Evolutionary conservation across 164 flowering plant genomes (phyloP).

Genomic region (Chimonanthus salicifolius): DNA sequence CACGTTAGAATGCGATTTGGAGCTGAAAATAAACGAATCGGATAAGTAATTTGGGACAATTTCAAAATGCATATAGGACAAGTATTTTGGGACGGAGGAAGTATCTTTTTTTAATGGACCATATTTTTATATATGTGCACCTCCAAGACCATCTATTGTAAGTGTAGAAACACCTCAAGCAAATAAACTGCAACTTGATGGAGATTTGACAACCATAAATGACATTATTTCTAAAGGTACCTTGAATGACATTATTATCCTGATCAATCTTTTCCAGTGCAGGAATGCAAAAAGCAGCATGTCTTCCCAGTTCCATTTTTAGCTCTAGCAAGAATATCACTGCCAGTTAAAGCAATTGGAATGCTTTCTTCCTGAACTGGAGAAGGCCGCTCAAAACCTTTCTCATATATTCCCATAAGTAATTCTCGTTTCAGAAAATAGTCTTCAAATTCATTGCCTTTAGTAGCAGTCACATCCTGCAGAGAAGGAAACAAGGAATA

Average conservation of each 20-base stretch:
- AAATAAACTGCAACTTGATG: neutral
- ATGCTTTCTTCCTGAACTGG: constrained; percentile 99
- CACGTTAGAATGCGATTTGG: too few relatives aligned
- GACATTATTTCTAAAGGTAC: constrained; percentile 22
- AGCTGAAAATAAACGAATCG: too few relatives aligned
- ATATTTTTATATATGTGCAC: too few relatives aligned
- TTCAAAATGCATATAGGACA: too few relatives aligned
- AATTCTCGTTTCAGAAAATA: constrained; percentile 93
- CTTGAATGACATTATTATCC: constrained; percentile 94
- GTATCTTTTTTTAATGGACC: too few relatives aligned
- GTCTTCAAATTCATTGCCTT: constrained; percentile 99
- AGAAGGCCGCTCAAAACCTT: constrained; percentile 97
- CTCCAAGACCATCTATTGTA: too few relatives aligned
- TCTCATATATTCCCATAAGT: constrained; percentile 98
- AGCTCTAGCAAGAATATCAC: constrained; percentile 98
- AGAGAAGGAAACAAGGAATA: constrained; percentile 4
- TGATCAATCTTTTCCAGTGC: constrained; percentile 97
- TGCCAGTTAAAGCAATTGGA: constrained; percentile 96
- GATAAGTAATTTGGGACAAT: too few relatives aligned
- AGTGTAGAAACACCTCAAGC: neutral
- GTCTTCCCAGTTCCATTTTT: constrained; percentile 99
- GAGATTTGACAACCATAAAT: too few relatives aligned
- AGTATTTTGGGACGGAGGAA: too few relatives aligned
- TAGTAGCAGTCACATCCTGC: constrained; percentile 98
- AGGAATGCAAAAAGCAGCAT: constrained; percentile 97